Evolutionary conservation across 768 basidiomycete genomes (phyloP).

Genomic region (Agaricus bisporus): DNA sequence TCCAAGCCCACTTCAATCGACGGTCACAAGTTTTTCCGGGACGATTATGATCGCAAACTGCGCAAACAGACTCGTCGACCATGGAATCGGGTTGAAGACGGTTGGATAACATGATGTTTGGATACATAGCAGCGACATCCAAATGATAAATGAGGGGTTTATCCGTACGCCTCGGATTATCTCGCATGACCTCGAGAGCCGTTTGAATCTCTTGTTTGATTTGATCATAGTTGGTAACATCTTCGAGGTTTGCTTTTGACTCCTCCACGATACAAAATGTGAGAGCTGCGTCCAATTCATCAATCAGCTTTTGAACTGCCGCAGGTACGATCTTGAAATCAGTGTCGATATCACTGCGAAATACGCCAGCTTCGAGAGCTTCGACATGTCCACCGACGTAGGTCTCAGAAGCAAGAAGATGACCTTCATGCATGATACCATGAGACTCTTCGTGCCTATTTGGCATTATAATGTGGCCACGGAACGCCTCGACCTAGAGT

Average conservation of each 20-base stretch:
- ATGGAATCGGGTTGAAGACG: slow-evolving; percentile 97
- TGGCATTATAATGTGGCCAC: slow-evolving; percentile 92
- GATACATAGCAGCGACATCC: slow-evolving; percentile 99
- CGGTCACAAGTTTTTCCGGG: slow-evolving; percentile 95
- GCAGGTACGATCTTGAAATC: slow-evolving; percentile 92
- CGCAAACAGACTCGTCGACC: slow-evolving; percentile 93
- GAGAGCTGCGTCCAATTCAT: slow-evolving; percentile 90
- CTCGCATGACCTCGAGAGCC: slow-evolving; percentile 84
- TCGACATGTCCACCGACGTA: slow-evolving; percentile 99
- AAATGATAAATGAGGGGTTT: slow-evolving; percentile 96
- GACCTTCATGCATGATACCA: slow-evolving; percentile 91
- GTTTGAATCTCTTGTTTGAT: slow-evolving; percentile 74
- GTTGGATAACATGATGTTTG: slow-evolving; percentile 99
- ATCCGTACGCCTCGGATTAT: slow-evolving; percentile 84
- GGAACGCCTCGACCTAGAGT: slow-evolving; percentile 87
- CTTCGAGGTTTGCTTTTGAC: slow-evolving; percentile 67
- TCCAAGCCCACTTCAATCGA: slow-evolving; percentile 95
- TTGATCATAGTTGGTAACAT: slow-evolving; percentile 92
- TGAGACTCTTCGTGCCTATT: slow-evolving; percentile 93
- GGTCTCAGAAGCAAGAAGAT: slow-evolving; percentile 94
- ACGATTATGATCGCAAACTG: slow-evolving; percentile 96
- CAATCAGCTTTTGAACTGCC: slow-evolving; percentile 87
- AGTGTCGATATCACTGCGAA: slow-evolving; percentile 90
- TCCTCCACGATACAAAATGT: slow-evolving; percentile 87
- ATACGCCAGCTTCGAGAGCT: slow-evolving; percentile 96